Base-by-base conservation (phyloP, 169 alveolate species). In the Babesia divergens region DNA sequence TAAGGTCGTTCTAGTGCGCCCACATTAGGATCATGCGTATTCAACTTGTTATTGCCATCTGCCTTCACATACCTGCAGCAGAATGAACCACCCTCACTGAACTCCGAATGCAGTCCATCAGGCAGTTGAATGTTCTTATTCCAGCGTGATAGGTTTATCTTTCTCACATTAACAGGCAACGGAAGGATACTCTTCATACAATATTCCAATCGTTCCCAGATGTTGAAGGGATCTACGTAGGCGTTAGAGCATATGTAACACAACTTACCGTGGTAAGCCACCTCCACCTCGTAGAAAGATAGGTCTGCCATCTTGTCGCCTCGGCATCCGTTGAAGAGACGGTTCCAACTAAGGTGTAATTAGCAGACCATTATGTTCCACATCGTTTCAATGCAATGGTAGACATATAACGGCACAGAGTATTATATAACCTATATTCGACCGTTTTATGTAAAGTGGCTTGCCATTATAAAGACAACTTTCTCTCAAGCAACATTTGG, bases 51-150 rank as follows among this genome's bases (percentile, higher is more conserved):
- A 0, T 14, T 20, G 22, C 35, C 59, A 28, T 4, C 43, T 31
- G 59, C 59, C 59, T 47, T 62, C 13, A 62, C 59, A 62, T 62
- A 62, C n/a, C 50, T 62, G 46, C 72, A 62, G 29, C 18, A 16
- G 72, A 62, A 62, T n/a, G 52, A 24, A 35, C 54, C 59, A 26
- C 28, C 22, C 2, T 43, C 60, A 4, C 18, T 20, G 59, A 62
- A 32, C 7, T 29, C 72, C 16, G 4, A 8, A 0, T 34, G 11
- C 26, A 62, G 6, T 2, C 59, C 72, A 11, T 40, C 60, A 6
- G 20, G 28, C 34, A 44, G 9, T 13, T 13, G 5, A 16, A 20
- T 29, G 59, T 47, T 32, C 47, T 29, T 43, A 16, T 62, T 46
- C 72, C 43, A 46, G 47, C 47, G 7, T 5, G 47, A 29, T 0